phyloP scores from a whole-genome alignment of 345 rosid genomes.

The Rhizophora apiculata region DNA sequence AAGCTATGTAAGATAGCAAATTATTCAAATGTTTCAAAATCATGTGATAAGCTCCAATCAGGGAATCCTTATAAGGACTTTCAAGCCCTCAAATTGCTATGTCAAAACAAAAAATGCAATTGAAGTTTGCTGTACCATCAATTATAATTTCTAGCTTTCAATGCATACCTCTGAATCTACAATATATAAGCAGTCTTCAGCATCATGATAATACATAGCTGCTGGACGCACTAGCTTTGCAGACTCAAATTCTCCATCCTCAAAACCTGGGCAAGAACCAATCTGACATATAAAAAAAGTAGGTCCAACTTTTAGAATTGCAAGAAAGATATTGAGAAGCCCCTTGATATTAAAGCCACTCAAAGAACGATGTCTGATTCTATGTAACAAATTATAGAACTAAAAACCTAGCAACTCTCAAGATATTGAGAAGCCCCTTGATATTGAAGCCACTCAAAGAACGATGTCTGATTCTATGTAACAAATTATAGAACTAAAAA shows the following conservation, averaged over 20 bases:
- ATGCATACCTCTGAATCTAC: conserved; percentile 86
- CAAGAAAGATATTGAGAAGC: neutral
- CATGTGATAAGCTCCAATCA: neutral
- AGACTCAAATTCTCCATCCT: conserved; percentile 91
- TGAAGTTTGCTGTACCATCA: neutral
- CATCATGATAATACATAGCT: conserved; percentile 58
- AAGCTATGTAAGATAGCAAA: neutral
- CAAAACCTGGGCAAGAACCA: conserved; percentile 94
- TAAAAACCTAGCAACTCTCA: too few relatives aligned
- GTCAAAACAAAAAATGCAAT: neutral
- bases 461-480: too few relatives aligned
- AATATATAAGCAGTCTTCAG: conserved; percentile 75
- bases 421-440: neutral
- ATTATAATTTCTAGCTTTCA: conserved; percentile 13
- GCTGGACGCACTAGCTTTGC: conserved; percentile 84
- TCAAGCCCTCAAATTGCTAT: neutral
- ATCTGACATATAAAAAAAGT: conserved; percentile 60
- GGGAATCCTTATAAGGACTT: neutral
- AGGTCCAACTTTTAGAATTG: conserved; percentile 31
- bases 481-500: too few relatives aligned
- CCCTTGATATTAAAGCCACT: too few relatives aligned
- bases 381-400: too few relatives aligned
- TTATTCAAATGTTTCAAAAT: neutral
- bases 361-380: too few relatives aligned
- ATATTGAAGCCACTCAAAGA: too few relatives aligned